phyloP scores from a whole-genome alignment of 768 basidiomycete genomes.

The Calocera cornea region DNA sequence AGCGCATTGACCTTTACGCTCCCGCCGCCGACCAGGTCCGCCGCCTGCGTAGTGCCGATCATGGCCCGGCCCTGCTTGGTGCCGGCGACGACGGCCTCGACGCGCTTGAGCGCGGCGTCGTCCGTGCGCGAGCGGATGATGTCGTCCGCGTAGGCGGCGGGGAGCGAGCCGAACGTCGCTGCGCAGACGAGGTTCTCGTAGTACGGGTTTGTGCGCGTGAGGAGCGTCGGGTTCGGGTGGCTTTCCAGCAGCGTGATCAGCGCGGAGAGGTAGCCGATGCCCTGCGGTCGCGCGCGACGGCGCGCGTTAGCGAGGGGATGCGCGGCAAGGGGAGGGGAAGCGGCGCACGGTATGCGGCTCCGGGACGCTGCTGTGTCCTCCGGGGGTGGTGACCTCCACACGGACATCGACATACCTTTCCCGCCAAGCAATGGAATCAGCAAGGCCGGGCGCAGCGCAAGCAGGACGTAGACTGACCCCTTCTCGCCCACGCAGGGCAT shows the following conservation, averaged over 20 bases:
- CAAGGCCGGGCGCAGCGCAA: conserved; percentile 45
- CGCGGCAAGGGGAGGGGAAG: neutral
- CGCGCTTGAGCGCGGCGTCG: conserved; percentile 37
- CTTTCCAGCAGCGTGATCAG: conserved; percentile 56
- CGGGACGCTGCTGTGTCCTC: conserved; percentile 80
- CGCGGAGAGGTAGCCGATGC: conserved; percentile 66
- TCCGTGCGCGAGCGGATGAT: conserved; percentile 38
- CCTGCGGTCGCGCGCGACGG: no score
- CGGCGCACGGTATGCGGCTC: conserved; percentile 56
- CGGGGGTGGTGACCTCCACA: conserved; percentile 53
- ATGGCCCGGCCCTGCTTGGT: conserved; percentile 23
- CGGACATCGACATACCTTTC: conserved; percentile 58
- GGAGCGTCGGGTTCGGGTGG: conserved; percentile 36
- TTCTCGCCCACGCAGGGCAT: conserved; percentile 5
- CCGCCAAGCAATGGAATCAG: conserved; percentile 53
- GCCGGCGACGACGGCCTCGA: conserved; percentile 26
- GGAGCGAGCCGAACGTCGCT: conserved; percentile 43
- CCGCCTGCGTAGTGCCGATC: conserved; percentile 61
- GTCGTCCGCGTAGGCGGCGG: conserved; percentile 32
- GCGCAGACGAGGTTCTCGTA: conserved; percentile 56
- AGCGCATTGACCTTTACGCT: conserved; percentile 58
- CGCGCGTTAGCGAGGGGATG: no score
- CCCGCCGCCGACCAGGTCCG: conserved; percentile 39
- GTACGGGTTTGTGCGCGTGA: conserved; percentile 44
- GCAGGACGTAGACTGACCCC: conserved; percentile 26